Evolutionary conservation across 768 basidiomycete species (phyloP).

Genomic region (Royoungia palumana): DNA sequence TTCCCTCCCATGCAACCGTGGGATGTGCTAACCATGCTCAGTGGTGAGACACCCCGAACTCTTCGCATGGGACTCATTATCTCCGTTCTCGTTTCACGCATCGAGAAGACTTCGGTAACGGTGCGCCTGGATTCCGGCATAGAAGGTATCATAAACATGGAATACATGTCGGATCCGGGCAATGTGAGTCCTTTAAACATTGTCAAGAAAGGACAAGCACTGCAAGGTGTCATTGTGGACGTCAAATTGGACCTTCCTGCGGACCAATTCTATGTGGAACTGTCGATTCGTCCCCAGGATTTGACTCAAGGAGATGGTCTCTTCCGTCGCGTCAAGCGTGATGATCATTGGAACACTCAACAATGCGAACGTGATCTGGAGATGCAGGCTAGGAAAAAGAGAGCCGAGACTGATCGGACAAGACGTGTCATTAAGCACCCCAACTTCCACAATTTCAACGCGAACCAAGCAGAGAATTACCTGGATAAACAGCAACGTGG

Average conservation of each 20-base stretch:
- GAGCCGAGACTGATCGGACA: constrained; percentile 73
- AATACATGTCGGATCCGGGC: constrained; percentile 53
- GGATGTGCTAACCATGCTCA: constrained; percentile 93
- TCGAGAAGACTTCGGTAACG: constrained; percentile 44
- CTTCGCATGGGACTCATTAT: constrained; percentile 79
- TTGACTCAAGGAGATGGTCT: constrained; percentile 58
- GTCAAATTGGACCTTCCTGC: constrained; percentile 60
- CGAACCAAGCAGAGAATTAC: constrained; percentile 83
- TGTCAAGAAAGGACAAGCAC: constrained; percentile 74
- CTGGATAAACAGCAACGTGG: constrained; percentile 89
- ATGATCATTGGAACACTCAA: constrained; percentile 63
- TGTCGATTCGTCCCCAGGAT: constrained; percentile 69
- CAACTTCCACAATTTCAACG: constrained; percentile 95
- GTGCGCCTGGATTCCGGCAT: constrained; percentile 92
- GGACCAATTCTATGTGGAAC: constrained; percentile 64
- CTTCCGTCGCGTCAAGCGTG: constrained; percentile 56
- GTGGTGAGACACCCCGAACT: constrained; percentile 82
- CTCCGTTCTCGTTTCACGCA: constrained; percentile 64
- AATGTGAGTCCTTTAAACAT: constrained; percentile 41
- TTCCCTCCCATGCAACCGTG: constrained; percentile 66
- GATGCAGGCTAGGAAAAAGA: constrained; percentile 75
- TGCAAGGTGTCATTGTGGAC: constrained; percentile 75
- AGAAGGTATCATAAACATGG: constrained; percentile 69
- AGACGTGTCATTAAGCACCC: constrained; percentile 95
- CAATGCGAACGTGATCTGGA: constrained; percentile 67